phyloP scores from a whole-genome alignment of 164 flowering plant species.

The Annona squamosa region DNA sequence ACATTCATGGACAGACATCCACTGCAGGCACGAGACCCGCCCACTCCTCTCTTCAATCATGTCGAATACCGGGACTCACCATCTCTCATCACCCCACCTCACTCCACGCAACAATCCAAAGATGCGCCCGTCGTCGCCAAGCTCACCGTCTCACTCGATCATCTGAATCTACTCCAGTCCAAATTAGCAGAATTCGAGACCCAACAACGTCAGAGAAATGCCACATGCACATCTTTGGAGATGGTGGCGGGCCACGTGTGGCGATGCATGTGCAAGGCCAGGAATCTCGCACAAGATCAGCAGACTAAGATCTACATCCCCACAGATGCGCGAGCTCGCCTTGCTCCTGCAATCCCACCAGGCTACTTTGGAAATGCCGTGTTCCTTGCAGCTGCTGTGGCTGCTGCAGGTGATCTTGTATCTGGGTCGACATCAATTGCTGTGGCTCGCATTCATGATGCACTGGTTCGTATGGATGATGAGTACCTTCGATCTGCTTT shows the following conservation, averaged over 20 bases:
- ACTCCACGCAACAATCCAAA: not conserved
- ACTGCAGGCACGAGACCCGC: slow-evolving; percentile 20
- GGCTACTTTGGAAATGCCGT: slow-evolving; percentile 23
- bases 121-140: not conserved
- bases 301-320: slow-evolving; percentile 15
- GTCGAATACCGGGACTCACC: slow-evolving; percentile 28
- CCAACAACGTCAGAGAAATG: not conserved
- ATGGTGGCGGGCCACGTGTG: slow-evolving; percentile 22
- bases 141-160: slow-evolving; percentile 14
- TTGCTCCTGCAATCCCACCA: slow-evolving; percentile 17
- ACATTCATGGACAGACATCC: slow-evolving; percentile 34
- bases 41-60: slow-evolving; percentile 12
- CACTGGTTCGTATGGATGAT: slow-evolving; percentile 14
- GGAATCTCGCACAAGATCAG: slow-evolving; percentile 16
- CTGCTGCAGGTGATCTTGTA: slow-evolving; percentile 12
- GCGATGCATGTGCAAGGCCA: slow-evolving; percentile 23
- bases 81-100: not conserved
- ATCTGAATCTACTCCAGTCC: slow-evolving; percentile 13
- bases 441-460: slow-evolving; percentile 13
- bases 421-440: slow-evolving; percentile 5
- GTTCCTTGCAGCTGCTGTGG: slow-evolving; percentile 10
- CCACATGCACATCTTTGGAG: slow-evolving; percentile 11
- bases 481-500: slow-evolving; percentile 26
- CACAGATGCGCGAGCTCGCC: slow-evolving; percentile 16
- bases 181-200: slow-evolving; percentile 4